Evolutionary conservation across 1,284 basidiomycete species (phyloP).

Genomic region (Cryptococcus jaspeensis): DNA sequence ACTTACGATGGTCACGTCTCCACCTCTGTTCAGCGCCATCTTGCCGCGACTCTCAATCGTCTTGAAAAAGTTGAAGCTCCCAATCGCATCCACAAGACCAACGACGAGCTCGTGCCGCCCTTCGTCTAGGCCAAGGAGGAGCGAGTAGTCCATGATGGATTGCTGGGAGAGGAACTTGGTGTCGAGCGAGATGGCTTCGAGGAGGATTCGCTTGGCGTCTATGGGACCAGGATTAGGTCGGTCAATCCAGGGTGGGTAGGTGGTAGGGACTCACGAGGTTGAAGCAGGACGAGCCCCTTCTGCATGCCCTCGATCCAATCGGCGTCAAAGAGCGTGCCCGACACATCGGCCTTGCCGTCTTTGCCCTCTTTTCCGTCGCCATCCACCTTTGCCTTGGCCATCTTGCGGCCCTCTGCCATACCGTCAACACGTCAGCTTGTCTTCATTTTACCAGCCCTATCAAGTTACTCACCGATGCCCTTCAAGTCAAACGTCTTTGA

Average conservation of each 20-base stretch:
- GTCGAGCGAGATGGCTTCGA: conserved; percentile 66
- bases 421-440: neutral
- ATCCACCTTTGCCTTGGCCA: conserved; percentile 14
- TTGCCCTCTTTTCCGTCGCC: conserved; percentile 9
- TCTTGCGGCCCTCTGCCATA: conserved; percentile 45
- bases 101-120: conserved; percentile 65
- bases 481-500: conserved; percentile 72
- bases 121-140: conserved; percentile 58
- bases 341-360: conserved; percentile 1
- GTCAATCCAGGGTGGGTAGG: too few species aligned
- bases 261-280: conserved; percentile 53
- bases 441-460: conserved; percentile 42
- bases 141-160: conserved; percentile 83
- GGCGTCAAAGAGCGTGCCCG: conserved; percentile 67
- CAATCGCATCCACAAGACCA: conserved; percentile 76
- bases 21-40: conserved; percentile 32
- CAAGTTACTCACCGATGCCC: conserved; percentile 69
- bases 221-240: neutral
- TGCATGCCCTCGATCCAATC: conserved; percentile 79
- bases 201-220: conserved; percentile 65
- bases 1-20: conserved; percentile 41
- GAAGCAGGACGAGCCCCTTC: conserved; percentile 62
- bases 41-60: conserved; percentile 38
- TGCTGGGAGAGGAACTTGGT: conserved; percentile 68
- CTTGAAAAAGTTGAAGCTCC: conserved; percentile 48